Percentiles rank a stretch among this genome's conserved stretches.
Conservation (phyloP, 148 eudicot genomes). For the Agrostemma githago region DNA sequence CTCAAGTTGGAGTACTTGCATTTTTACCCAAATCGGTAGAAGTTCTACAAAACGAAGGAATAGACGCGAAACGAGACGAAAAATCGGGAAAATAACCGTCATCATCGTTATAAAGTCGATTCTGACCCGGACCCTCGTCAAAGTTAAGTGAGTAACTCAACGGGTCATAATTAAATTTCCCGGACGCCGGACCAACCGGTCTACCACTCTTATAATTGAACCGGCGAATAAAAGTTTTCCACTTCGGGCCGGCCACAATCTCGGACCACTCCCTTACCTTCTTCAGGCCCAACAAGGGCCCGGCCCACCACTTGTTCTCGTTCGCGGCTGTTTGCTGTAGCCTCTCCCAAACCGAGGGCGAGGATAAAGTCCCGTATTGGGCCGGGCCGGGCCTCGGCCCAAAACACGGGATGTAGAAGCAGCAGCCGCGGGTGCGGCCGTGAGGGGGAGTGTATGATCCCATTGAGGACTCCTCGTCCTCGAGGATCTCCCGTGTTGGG, state of each 20-base stretch:
- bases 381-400: conserved; percentile 19
- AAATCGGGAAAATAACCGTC: conserved; percentile 35
- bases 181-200: conserved; percentile 7
- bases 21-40: conserved; percentile 26
- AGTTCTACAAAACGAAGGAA: conserved; percentile 20
- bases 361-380: conserved; percentile 18
- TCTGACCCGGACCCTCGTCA: conserved; percentile 54
- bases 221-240: conserved; percentile 84
- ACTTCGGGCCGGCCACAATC: conserved; percentile 65
- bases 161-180: conserved; percentile 62
- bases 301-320: conserved; percentile 36
- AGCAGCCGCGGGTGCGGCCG: conserved; percentile 31
- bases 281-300: conserved; percentile 45
- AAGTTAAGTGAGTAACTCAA: conserved; percentile 72
- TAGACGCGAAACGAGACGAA: conserved; percentile 24
- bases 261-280: conserved; percentile 86
- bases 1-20: conserved; percentile 8
- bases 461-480: conserved; percentile 3
- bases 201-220: conserved; percentile 35
- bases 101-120: conserved; percentile 31
- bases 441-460: conserved; percentile 17
- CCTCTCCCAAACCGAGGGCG: conserved; percentile 34
- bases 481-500: neutral
- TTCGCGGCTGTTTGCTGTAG: conserved; percentile 27
- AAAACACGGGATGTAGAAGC: conserved; percentile 24